Evolutionary conservation across 257 asterid genomes (phyloP), one percentile per base, ranked within the genome.

Genomic region (Fraxinus quadrangulata): DNA sequence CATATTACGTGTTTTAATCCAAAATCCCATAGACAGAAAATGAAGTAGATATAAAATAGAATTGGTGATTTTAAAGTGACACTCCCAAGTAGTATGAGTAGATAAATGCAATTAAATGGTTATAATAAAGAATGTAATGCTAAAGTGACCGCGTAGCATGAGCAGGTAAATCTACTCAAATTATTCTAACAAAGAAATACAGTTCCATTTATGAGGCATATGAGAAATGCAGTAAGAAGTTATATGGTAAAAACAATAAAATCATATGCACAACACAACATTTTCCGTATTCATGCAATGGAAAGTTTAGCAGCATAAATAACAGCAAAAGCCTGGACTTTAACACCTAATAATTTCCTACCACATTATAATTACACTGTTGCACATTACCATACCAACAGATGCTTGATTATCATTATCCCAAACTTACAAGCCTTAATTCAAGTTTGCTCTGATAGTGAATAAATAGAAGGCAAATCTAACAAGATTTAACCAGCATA

Each of bases 131-230:
- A 56, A 19, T 56, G 2, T 36, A 26, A 69, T 74, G 19, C 73
- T 65, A 74, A 51, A 69, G 40, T 5, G 72, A 80, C 31, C 19
- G 34, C 24, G 45, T 73, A 80, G 8, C 34, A 75, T 23, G 40
- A 74, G 78, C 42, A 83, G 72, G 72, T 70, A 51, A 33, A 21
- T 21, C 72, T 40, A 59, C 19, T 75, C 45, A 75, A 40, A 17
- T 34, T 30, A 40, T 78, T 66, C n/a, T 2, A 71, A 75, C 17
- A 72, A 45, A 37, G 19, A 39, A 36, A 42, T n/a, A 12, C 37
- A 75, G 21, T 19, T 76, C 45, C 56, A 28, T 63, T 10, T 1
- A 66, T 12, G 13, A 72, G 37, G 59, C 75, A 45, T 56, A 30
- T 51, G 65, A 67, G 37, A 11, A 34, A 67, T 54, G 72, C n/a